Percentiles rank a stretch among this genome's conserved stretches.
Conservation (phyloP, 2,329 filamentous ascomycete species). For the Ascochyta lentis region DNA sequence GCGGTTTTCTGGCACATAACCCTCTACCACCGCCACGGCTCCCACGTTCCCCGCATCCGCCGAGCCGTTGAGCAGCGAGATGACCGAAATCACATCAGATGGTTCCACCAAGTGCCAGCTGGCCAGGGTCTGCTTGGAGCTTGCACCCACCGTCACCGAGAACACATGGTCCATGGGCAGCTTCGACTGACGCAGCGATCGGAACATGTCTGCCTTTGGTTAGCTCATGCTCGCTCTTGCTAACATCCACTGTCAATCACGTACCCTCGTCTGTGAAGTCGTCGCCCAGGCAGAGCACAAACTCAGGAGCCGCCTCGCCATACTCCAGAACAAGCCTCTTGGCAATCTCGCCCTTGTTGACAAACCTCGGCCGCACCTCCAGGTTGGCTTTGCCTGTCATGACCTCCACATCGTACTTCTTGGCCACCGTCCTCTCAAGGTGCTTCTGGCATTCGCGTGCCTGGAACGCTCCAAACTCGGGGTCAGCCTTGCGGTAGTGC, state of each 20-base stretch:
- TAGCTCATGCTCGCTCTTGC: slow-evolving; percentile 1
- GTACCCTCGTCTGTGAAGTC: slow-evolving; percentile 97
- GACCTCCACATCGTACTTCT: slow-evolving; percentile 89
- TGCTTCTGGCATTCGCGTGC: slow-evolving; percentile 81
- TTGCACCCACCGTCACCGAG: slow-evolving; percentile 89
- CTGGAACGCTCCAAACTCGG: slow-evolving; percentile 81
- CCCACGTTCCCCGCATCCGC: slow-evolving; percentile 51
- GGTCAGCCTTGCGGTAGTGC: slow-evolving; percentile 94
- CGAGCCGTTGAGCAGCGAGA: slow-evolving; percentile 62
- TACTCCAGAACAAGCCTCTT: slow-evolving; percentile 82
- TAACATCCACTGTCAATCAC: background rate
- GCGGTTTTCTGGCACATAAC: slow-evolving; percentile 46
- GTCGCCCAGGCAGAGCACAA: slow-evolving; percentile 89
- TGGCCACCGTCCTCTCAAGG: slow-evolving; percentile 76
- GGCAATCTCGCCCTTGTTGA: slow-evolving; percentile 97
- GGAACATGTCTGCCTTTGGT: slow-evolving; percentile 73
- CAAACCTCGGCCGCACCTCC: slow-evolving; percentile 93
- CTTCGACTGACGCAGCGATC: slow-evolving; percentile 69
- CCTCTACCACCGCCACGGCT: slow-evolving; percentile 50
- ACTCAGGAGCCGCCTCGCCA: slow-evolving; percentile 72
- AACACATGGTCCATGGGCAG: slow-evolving; percentile 74
- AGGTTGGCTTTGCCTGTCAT: slow-evolving; percentile 97
- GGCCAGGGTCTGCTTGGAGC: slow-evolving; percentile 89
- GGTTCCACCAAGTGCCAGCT: slow-evolving; percentile 91
- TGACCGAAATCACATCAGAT: slow-evolving; percentile 78